Evolutionary conservation across 1,284 basidiomycete species (phyloP).

Genomic region (Fomes fomentarius): DNA sequence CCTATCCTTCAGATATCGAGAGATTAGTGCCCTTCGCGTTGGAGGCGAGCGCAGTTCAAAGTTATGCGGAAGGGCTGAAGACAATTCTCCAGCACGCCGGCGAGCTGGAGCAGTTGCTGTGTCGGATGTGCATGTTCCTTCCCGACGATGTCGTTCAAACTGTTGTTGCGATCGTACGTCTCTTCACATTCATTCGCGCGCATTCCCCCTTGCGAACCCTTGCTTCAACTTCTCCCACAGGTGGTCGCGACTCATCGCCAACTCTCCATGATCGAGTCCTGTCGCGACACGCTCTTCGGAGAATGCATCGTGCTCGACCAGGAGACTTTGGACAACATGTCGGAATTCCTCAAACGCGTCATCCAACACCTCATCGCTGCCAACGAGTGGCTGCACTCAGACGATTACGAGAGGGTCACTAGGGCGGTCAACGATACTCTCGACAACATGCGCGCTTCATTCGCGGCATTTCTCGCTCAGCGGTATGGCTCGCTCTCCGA

Average conservation of each 20-base stretch:
- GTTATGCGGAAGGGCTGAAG: background rate
- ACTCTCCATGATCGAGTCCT: background rate
- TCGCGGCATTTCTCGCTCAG: background rate
- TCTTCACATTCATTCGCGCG: no score
- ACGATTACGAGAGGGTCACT: background rate
- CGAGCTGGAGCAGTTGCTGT: slow-evolving; percentile 13
- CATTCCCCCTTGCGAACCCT: background rate
- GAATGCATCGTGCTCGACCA: slow-evolving; percentile 1
- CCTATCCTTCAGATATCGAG: background rate
- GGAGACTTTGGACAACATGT: slow-evolving; percentile 2
- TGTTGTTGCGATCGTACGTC: slow-evolving; percentile 18
- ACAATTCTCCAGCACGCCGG: slow-evolving; percentile 9
- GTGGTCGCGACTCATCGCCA: slow-evolving; percentile 10
- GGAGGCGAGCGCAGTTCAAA: background rate
- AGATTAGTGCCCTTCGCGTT: background rate
- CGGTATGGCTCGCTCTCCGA: background rate
- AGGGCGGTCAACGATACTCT: background rate
- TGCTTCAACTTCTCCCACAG: background rate
- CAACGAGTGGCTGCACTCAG: background rate
- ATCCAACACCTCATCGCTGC: background rate
- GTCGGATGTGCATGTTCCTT: slow-evolving; percentile 5
- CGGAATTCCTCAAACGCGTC: slow-evolving; percentile 7
- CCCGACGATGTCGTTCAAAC: slow-evolving; percentile 1
- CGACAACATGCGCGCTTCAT: background rate
- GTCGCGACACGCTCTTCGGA: background rate